phyloP scores from a whole-genome alignment of 2,329 filamentous ascomycete species.

The Sporothrix variecibatus region DNA sequence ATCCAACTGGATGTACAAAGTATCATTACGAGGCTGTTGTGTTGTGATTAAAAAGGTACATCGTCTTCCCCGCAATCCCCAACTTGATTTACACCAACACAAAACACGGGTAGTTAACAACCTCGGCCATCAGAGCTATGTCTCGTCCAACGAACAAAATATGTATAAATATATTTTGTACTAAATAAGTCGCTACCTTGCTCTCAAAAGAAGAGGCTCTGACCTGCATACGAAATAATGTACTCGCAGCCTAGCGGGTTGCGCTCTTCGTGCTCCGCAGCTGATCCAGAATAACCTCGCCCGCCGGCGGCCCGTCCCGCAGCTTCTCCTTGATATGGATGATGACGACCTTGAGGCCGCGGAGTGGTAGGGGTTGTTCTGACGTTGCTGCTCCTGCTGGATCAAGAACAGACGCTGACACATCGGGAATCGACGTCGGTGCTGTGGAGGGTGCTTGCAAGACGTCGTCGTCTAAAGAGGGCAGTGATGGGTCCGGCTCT shows the following conservation, averaged over 20 bases:
- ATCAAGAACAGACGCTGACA: background rate
- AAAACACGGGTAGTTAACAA: too few relatives aligned
- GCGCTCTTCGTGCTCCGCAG: conserved; percentile 66
- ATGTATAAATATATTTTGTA: background rate
- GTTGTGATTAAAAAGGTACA: too few relatives aligned
- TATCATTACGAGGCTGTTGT: background rate
- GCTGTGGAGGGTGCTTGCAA: background rate
- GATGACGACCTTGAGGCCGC: conserved; percentile 76
- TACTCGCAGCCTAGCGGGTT: conserved; percentile 77
- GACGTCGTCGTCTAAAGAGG: background rate
- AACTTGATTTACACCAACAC: background rate
- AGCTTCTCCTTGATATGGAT: conserved; percentile 93
- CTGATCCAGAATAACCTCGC: conserved; percentile 69
- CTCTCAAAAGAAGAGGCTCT: conserved; percentile 55
- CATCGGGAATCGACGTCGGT: conserved; percentile 20
- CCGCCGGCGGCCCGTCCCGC: conserved; percentile 65
- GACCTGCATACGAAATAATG: conserved; percentile 67
- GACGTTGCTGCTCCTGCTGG: conserved; percentile 1
- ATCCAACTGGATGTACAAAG: background rate
- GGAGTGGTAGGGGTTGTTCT: conserved; percentile 52
- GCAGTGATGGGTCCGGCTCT: conserved; percentile 9
- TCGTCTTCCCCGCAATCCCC: background rate
- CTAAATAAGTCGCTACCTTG: background rate
- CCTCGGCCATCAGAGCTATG: background rate
- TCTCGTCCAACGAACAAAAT: background rate